Conservation (phyloP, 306 rosid species). For the Adenanthera pavonina region DNA sequence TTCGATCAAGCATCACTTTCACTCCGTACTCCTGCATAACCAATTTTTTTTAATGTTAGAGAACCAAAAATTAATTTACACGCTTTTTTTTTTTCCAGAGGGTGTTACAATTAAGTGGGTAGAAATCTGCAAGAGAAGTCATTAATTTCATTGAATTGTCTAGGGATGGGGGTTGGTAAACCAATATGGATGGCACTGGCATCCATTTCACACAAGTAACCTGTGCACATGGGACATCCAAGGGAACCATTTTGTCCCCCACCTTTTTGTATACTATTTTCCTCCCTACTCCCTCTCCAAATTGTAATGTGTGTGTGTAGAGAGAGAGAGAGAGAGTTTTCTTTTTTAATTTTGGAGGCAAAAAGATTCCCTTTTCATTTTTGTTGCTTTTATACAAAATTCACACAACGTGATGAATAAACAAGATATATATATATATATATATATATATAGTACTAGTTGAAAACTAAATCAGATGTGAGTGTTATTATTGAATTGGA, state of each 20-base stretch:
- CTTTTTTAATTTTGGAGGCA: too few species aligned
- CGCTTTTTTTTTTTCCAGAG: neutral
- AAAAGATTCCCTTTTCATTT: too few species aligned
- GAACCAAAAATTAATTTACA: too few species aligned
- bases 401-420: too few species aligned
- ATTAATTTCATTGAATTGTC: too few species aligned
- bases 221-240: constrained; percentile 26
- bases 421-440: too few species aligned
- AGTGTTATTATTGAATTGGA: neutral
- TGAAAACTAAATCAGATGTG: neutral
- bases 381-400: too few species aligned
- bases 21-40: constrained; percentile 65
- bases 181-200: neutral
- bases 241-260: constrained; percentile 29
- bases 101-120: neutral
- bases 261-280: neutral
- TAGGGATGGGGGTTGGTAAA: neutral
- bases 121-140: neutral
- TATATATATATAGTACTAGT: too few species aligned
- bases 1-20: constrained; percentile 83
- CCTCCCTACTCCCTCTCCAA: too few species aligned
- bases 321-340: too few species aligned
- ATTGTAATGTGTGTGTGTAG: too few species aligned
- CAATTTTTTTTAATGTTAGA: neutral
- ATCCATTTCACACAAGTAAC: constrained; percentile 32